These are phyloP conservation scores for Xylariaceae sp. DNA, from an alignment of 2,329 filamentous ascomycete species.

Conservation along the genomic window DNA sequence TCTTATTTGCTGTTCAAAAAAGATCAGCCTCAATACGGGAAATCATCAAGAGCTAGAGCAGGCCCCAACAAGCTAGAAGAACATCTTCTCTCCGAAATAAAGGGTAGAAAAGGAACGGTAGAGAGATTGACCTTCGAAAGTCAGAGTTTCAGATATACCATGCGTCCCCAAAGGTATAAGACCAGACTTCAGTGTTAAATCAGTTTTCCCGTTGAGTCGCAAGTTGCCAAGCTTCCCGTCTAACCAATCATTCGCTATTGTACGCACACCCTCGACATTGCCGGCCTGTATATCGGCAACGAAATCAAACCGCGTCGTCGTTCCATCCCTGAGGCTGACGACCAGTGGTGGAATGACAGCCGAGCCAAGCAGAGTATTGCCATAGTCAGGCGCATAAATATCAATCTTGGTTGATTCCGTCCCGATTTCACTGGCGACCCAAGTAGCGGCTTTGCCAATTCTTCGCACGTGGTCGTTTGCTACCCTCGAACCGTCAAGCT, in stretches of 20 bases:
- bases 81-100: slow-evolving; percentile 55
- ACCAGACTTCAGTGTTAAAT: slow-evolving; percentile 71
- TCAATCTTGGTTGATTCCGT: slow-evolving; percentile 66
- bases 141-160: slow-evolving; percentile 64
- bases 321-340: slow-evolving; percentile 71
- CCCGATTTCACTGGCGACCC: slow-evolving; percentile 71
- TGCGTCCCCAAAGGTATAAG: slow-evolving; percentile 74
- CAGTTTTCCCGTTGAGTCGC: slow-evolving; percentile 65
- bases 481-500: slow-evolving; percentile 72
- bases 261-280: slow-evolving; percentile 68
- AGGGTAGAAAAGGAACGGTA: slow-evolving; percentile 57
- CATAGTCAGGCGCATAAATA: slow-evolving; percentile 79
- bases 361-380: slow-evolving; percentile 68
- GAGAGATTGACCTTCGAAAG: slow-evolving; percentile 77
- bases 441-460: slow-evolving; percentile 72
- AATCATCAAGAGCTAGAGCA: slow-evolving; percentile 4
- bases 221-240: slow-evolving; percentile 68
- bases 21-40: slow-evolving; percentile 31
- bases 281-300: slow-evolving; percentile 71
- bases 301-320: slow-evolving; percentile 73
- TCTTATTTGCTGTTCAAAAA: slow-evolving; percentile 51
- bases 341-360: slow-evolving; percentile 70
- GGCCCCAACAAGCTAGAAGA: slow-evolving; percentile 30
- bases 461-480: slow-evolving; percentile 63
- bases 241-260: slow-evolving; percentile 82